These are phyloP conservation scores for Hypholoma fasciculare DNA, from an alignment of 768 basidiomycete genomes.

Conservation along the genomic window DNA sequence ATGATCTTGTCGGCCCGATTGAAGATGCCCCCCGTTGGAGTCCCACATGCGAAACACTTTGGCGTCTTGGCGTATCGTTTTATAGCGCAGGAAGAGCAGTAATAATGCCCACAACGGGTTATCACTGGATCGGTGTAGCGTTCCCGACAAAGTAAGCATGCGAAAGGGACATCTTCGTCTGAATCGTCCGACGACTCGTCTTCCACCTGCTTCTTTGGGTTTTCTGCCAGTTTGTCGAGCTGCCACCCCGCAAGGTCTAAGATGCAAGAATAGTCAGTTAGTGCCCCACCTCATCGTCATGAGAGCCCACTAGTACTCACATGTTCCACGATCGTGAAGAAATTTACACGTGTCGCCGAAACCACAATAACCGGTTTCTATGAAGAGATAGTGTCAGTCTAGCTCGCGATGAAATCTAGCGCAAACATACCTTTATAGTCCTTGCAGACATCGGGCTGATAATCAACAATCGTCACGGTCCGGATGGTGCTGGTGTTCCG, in stretches of 20 bases:
- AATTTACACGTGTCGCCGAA: slow-evolving; percentile 99
- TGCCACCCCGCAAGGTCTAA: slow-evolving; percentile 98
- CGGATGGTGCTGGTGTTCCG: slow-evolving; percentile 80
- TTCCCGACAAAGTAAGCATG: slow-evolving; percentile 96
- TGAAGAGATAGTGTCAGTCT: slow-evolving; percentile 2
- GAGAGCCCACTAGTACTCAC: slow-evolving; percentile 44
- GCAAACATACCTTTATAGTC: slow-evolving; percentile 89
- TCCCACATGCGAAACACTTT: slow-evolving; percentile 93
- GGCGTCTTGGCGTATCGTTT: slow-evolving; percentile 93
- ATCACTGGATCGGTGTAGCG: slow-evolving; percentile 94
- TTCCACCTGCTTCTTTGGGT: slow-evolving; percentile 60
- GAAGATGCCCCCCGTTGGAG: slow-evolving; percentile 94
- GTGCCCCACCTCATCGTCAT: slow-evolving; percentile 1
- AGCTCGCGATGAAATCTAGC: neutral
- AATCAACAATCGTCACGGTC: slow-evolving; percentile 94
- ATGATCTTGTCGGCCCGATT: slow-evolving; percentile 94
- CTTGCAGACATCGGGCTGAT: slow-evolving; percentile 99
- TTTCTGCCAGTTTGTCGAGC: slow-evolving; percentile 89
- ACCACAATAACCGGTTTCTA: slow-evolving; percentile 98
- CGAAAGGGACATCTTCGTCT: slow-evolving; percentile 92
- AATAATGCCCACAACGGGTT: slow-evolving; percentile 96
- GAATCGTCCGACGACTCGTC: slow-evolving; percentile 65
- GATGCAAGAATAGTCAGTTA: slow-evolving; percentile 6
- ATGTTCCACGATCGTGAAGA: slow-evolving; percentile 95
- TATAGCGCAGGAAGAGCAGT: slow-evolving; percentile 93